A percentile compares a stretch with the other conserved stretches of the same genome.
Conservation (phyloP, 1,284 basidiomycete species). For the Serendipita sp. region DNA sequence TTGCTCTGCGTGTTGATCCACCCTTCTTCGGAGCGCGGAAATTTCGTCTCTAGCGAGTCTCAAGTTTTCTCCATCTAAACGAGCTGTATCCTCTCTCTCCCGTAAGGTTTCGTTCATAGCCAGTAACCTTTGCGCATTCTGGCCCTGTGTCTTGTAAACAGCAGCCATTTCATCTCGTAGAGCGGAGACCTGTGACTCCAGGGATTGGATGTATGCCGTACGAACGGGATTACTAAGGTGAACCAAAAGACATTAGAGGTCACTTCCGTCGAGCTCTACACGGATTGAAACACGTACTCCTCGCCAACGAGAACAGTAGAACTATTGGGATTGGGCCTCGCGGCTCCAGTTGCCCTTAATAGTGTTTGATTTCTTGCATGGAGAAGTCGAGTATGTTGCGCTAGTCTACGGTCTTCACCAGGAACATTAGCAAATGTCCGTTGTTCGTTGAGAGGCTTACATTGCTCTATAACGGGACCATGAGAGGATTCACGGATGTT, state of each 20-base stretch:
- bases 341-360: slow-evolving; percentile 60
- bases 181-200: slow-evolving; percentile 85
- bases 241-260: slow-evolving; percentile 11
- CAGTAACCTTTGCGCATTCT: slow-evolving; percentile 84
- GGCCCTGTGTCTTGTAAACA: slow-evolving; percentile 91
- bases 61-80: slow-evolving; percentile 63
- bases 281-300: slow-evolving; percentile 37
- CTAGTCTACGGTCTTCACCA: slow-evolving; percentile 64
- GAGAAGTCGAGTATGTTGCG: slow-evolving; percentile 75
- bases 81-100: slow-evolving; percentile 74
- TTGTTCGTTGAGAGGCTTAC: slow-evolving; percentile 30
- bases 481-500: slow-evolving; percentile 64
- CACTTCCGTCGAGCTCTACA: slow-evolving; percentile 8
- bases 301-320: slow-evolving; percentile 51
- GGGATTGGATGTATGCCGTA: slow-evolving; percentile 74
- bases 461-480: slow-evolving; percentile 76
- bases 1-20: slow-evolving; percentile 72
- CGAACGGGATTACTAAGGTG: slow-evolving; percentile 59
- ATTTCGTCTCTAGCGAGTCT: slow-evolving; percentile 62
- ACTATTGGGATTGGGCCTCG: slow-evolving; percentile 47
- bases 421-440: slow-evolving; percentile 5
- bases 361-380: slow-evolving; percentile 81
- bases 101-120: slow-evolving; percentile 88
- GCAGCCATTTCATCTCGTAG: slow-evolving; percentile 82
- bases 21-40: slow-evolving; percentile 51